Percentiles rank a stretch among this genome's conserved stretches.
Conservation (phyloP, 352 stramenopile species). For the Blastocystis hominis region DNA sequence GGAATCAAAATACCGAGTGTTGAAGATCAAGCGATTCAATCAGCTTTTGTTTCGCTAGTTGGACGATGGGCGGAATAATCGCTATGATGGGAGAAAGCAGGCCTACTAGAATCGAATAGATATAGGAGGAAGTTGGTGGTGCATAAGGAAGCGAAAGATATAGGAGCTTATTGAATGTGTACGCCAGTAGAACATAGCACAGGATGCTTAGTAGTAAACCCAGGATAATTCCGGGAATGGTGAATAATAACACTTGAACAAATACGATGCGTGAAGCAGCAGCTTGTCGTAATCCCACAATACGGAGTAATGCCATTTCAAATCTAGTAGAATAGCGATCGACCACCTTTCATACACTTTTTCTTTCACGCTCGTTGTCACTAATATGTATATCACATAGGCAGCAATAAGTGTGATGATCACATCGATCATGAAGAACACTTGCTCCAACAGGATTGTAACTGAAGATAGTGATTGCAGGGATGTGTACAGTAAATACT, state of each 20-base stretch:
- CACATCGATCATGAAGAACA: slow-evolving; percentile 48
- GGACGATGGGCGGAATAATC: neutral
- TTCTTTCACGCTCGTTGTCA: slow-evolving; percentile 1
- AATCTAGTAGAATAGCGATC: neutral
- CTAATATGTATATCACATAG: slow-evolving; percentile 42
- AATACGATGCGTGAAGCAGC: neutral
- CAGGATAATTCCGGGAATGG: slow-evolving; percentile 21
- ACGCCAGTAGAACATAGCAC: slow-evolving; percentile 1
- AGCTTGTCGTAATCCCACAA: slow-evolving; percentile 8
- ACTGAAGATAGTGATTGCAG: slow-evolving; percentile 25
- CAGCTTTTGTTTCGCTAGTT: neutral
- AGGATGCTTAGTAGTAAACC: slow-evolving; percentile 1
- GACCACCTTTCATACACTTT: neutral
- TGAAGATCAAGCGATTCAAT: slow-evolving; percentile 15
- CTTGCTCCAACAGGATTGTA: slow-evolving; percentile 23
- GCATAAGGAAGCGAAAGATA: neutral
- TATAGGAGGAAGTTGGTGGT: neutral
- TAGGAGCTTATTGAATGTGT: neutral
- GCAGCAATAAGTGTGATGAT: slow-evolving; percentile 46
- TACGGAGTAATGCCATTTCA: slow-evolving; percentile 28
- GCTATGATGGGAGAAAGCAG: slow-evolving; percentile 2
- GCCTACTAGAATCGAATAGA: neutral
- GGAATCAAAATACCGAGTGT: neutral
- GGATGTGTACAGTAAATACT: slow-evolving; percentile 20
- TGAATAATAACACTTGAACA: slow-evolving; percentile 33